phyloP scores from a whole-genome alignment of 768 basidiomycete genomes.

The Cytidiella melzeri region DNA sequence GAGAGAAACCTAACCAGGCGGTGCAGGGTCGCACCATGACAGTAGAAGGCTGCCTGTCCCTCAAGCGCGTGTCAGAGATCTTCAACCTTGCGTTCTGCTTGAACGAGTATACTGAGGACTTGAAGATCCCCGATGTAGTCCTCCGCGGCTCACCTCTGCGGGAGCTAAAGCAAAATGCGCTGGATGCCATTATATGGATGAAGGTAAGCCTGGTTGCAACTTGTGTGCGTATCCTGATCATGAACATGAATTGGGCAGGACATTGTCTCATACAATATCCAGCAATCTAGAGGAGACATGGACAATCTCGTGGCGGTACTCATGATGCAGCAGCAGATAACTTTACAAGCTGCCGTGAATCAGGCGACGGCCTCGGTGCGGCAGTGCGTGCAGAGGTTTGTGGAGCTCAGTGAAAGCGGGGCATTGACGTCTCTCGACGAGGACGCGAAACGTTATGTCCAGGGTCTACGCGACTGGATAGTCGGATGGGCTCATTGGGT shows the following conservation, averaged over 20 bases:
- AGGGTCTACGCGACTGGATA: slow-evolving; percentile 49
- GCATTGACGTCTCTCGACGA: slow-evolving; percentile 12
- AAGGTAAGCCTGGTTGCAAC: slow-evolving; percentile 34
- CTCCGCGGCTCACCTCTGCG: slow-evolving; percentile 23
- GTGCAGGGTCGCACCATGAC: not conserved
- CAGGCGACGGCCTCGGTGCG: slow-evolving; percentile 34
- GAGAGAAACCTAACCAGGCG: slow-evolving; percentile 27
- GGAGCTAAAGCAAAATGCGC: slow-evolving; percentile 34
- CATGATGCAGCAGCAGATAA: slow-evolving; percentile 35
- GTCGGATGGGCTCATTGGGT: slow-evolving; percentile 57
- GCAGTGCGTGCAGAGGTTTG: slow-evolving; percentile 32
- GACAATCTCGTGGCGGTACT: slow-evolving; percentile 48
- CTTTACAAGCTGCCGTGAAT: slow-evolving; percentile 46
- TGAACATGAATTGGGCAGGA: slow-evolving; percentile 37
- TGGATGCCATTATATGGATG: slow-evolving; percentile 48
- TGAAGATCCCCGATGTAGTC: slow-evolving; percentile 30
- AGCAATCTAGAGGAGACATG: slow-evolving; percentile 30
- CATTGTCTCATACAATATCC: slow-evolving; percentile 47
- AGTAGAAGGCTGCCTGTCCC: not conserved
- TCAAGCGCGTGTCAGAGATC: slow-evolving; percentile 42
- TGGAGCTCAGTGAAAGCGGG: slow-evolving; percentile 10
- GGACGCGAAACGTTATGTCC: slow-evolving; percentile 35
- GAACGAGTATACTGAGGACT: slow-evolving; percentile 46
- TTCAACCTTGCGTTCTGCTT: slow-evolving; percentile 42
- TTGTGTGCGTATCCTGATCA: not conserved